Evolutionary conservation across 2,329 filamentous ascomycete species (phyloP), one percentile per base, ranked within the genome.

Genomic region (Immersiporthe knoxdaviesiana): DNA sequence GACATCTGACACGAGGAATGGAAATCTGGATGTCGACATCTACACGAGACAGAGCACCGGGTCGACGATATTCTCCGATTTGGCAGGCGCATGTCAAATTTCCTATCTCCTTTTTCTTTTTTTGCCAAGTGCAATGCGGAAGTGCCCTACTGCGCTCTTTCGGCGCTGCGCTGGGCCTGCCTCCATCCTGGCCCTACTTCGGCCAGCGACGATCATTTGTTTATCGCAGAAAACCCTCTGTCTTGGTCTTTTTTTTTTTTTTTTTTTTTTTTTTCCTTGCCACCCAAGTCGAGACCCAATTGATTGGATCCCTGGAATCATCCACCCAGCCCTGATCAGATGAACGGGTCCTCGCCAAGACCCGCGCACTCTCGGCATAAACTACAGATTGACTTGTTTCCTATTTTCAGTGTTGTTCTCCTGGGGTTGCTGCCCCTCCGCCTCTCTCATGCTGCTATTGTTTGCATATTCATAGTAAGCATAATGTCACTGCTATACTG

Each of bases 291-390:
- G 24, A 30, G 52, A 30, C 52, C 50, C 27, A 30, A 7, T 56
- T 24, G 6, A 56, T 32, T 30, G 52, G 12, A 30, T 56, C 27
- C 24, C 18, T 16, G 52, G n/a, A n/a, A 56, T 24, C 44, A 47
- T 8, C 6, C 44, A 47, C 18, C 44, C 52, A 30, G 27, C 11
- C n/a, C 24, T 56, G 52, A 56, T 56, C 52, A 56, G 52, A 56
- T 56, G 52, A 56, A 56, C 52, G 52, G 52, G 52, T 56, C 24
- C 52, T 56, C 52, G 52, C 52, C 52, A 30, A 56, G 52, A 32
- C 52, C 52, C 52, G 12, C 52, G 11, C 27, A 32, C 24, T 18
- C 52, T 56, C 52, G 52, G 52, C 52, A 30, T 30, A 8, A 30
- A 56, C 27, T 56, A 14, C 27, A 30, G 12, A 2, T 56, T 56